Base-by-base conservation (phyloP, 345 rosid species). In the Syzygium jambos region DNA sequence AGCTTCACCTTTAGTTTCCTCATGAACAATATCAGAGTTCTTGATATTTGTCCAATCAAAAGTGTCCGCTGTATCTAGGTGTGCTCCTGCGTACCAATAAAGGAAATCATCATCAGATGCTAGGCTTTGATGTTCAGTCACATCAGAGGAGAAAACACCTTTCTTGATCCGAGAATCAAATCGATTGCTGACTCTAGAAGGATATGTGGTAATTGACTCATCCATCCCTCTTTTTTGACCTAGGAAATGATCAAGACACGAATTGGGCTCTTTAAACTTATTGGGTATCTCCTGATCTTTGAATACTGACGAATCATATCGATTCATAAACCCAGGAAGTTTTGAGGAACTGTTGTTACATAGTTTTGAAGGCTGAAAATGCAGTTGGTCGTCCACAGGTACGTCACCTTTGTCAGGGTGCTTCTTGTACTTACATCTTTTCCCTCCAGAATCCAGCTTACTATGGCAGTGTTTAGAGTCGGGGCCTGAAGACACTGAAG, bases 401-500 rank as follows among this genome's bases (percentile, higher is more conserved):
- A 82, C 84, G 78, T 92, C 91, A 73, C 87, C 85, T 85, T 91
- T 90, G 61, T 51, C 89, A 87, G 93, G 89, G 85, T 61, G 87
- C 85, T 53, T 84, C 86, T 68, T 82, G 88, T 86, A 84, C 88
- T 88, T 89, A 87, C 73, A 87, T 89, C 77, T 92, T 90, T 91
- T 96, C 59, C 89, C 90, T 86, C 85, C 91, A 54, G 91, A 91
- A 88, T 89, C 95, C 86, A 65, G 89, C 88, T 90, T 90, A 84
- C 89, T 84, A 88, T 86, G 93, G 85, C 89, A 89, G 85, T 93
- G 91, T 77, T 92, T 93, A 27, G 98, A 95, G 90, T 93, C 95
- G 49, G 90, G 91, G 85, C 95, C 95, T 86, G 99, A 95, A 88
- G 98, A 96, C 77, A 94, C 92, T 21, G 99, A 98, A 87, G 98